phyloP scores from a whole-genome alignment of 352 stramenopile genomes.

The Aphanomyces invadans region DNA sequence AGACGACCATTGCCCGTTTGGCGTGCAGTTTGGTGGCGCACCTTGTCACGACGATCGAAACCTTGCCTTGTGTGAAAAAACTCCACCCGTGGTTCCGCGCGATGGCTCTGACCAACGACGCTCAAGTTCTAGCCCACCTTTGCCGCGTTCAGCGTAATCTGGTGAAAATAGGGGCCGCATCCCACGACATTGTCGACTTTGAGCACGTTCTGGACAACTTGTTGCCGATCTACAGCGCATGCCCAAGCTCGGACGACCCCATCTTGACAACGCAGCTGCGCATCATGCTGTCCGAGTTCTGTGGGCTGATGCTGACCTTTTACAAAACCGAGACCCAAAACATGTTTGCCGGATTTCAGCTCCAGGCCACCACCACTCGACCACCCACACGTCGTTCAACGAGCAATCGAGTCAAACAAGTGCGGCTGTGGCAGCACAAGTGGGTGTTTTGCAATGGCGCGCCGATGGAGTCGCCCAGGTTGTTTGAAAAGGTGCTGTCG shows the following conservation, averaged over 20 bases:
- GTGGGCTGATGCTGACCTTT: neutral
- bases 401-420: neutral
- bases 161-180: neutral
- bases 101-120: neutral
- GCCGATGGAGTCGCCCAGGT: neutral
- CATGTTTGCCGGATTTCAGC: neutral
- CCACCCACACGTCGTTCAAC: neutral
- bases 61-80: neutral
- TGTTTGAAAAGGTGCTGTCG: neutral
- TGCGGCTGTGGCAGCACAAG: slow-evolving; percentile 1
- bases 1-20: neutral
- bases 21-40: neutral
- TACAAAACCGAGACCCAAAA: neutral
- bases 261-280: neutral
- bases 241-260: neutral
- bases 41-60: neutral
- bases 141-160: neutral
- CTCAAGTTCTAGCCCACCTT: neutral
- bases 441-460: slow-evolving; percentile 5
- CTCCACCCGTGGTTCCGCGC: neutral
- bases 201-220: neutral
- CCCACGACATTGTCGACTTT: neutral
- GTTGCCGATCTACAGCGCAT: neutral
- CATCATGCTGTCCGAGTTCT: neutral
- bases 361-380: neutral